Percentiles rank a stretch among this genome's conserved stretches.
phyloP scores from a whole-genome alignment of 1,284 basidiomycete species.

The Marasmius fiardii region DNA sequence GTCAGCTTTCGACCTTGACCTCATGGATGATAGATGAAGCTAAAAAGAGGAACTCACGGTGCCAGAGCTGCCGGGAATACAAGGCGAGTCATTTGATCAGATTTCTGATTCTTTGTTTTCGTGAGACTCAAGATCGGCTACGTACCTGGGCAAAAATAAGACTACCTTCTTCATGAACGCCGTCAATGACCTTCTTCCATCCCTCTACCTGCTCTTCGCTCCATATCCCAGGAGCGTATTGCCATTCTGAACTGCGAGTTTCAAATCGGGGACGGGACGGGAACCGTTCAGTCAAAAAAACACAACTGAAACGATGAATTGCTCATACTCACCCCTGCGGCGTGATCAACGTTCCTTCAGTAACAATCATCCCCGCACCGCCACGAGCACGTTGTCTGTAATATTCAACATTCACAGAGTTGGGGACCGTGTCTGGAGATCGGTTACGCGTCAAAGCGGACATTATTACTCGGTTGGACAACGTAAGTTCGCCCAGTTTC shows the following conservation, averaged over 20 bases:
- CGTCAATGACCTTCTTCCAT: slow-evolving; percentile 37
- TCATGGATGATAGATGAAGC: not conserved
- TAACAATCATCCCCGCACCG: slow-evolving; percentile 40
- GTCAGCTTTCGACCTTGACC: too few relatives aligned
- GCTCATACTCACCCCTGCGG: slow-evolving; percentile 35
- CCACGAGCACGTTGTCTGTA: slow-evolving; percentile 37
- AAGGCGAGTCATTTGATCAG: not conserved
- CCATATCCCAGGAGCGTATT: slow-evolving; percentile 38
- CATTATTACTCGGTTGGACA: slow-evolving; percentile 32
- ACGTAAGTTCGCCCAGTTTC: slow-evolving; percentile 27
- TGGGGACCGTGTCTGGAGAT: slow-evolving; percentile 28
- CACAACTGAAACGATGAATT: too few relatives aligned
- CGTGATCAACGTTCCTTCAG: slow-evolving; percentile 38
- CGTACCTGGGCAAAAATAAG: slow-evolving; percentile 32
- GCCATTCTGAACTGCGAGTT: slow-evolving; percentile 32
- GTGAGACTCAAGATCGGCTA: not conserved
- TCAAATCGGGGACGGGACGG: not conserved
- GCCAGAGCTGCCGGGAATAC: slow-evolving; percentile 23
- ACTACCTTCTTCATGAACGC: slow-evolving; percentile 32
- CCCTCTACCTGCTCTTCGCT: slow-evolving; percentile 30
- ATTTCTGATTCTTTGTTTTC: too few relatives aligned
- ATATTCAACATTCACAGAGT: slow-evolving; percentile 38
- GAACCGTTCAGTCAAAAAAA: too few relatives aligned
- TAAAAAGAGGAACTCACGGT: slow-evolving; percentile 23
- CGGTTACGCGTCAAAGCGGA: slow-evolving; percentile 33